phyloP scores from a whole-genome alignment of 164 flowering plant species.

The Aristolochia californica region DNA sequence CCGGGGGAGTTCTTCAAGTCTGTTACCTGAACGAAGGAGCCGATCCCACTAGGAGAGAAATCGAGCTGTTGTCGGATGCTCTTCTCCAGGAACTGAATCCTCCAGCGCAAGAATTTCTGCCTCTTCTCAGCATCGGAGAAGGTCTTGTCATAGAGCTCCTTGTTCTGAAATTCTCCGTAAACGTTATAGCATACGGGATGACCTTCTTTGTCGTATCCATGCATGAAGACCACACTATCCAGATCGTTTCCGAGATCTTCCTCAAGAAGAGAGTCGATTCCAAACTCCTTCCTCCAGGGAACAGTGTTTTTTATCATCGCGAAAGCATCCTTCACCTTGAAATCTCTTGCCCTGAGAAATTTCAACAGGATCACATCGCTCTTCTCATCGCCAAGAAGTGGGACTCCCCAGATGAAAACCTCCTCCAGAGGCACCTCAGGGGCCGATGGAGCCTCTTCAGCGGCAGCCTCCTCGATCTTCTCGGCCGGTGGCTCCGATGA shows the following conservation, averaged over 20 bases:
- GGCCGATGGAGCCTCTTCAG: constrained; percentile 13
- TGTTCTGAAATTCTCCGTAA: constrained; percentile 68
- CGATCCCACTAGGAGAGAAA: constrained; percentile 56
- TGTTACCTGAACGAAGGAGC: constrained; percentile 65
- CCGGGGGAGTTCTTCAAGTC: constrained; percentile 83
- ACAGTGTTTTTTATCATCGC: constrained; percentile 74
- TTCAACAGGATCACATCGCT: constrained; percentile 72
- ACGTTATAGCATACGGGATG: constrained; percentile 91
- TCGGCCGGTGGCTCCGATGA: constrained; percentile 2
- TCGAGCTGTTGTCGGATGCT: constrained; percentile 59
- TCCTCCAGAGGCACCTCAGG: constrained; percentile 44
- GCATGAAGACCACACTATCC: constrained; percentile 69
- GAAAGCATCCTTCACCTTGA: constrained; percentile 79
- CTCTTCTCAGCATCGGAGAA: constrained; percentile 75
- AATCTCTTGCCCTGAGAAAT: constrained; percentile 83
- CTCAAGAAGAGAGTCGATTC: constrained; percentile 50
- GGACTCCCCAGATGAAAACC: constrained; percentile 69
- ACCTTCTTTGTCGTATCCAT: constrained; percentile 65
- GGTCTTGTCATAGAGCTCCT: constrained; percentile 55
- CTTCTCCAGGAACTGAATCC: constrained; percentile 83
- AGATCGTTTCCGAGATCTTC: constrained; percentile 54
- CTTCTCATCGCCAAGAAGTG: constrained; percentile 50
- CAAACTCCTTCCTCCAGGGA: constrained; percentile 70
- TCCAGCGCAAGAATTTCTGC: constrained; percentile 51
- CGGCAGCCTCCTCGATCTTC: constrained; percentile 11